Conservation (phyloP, 805 yeast genomes). For the Yarrowia yakushimensis region DNA sequence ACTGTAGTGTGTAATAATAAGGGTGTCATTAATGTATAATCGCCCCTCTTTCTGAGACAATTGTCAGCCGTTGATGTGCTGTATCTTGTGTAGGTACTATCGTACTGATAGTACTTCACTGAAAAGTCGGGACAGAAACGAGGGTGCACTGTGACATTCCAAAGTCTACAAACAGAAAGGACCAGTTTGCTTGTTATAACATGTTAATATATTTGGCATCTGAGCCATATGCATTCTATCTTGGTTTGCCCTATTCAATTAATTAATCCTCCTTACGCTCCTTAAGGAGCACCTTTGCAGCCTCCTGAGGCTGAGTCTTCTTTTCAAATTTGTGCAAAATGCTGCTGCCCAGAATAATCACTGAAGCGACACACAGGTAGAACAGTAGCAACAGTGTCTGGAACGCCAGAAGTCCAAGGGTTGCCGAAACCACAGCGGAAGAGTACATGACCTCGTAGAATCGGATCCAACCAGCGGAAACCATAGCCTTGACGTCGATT, state of each 20-base stretch:
- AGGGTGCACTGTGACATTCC: too few relatives aligned
- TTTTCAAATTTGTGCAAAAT: background rate
- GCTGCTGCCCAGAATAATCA: background rate
- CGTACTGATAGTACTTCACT: too few relatives aligned
- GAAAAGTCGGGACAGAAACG: too few relatives aligned
- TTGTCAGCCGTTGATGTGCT: too few relatives aligned
- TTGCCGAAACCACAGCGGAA: constrained; percentile 1
- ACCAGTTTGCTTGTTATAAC: background rate
- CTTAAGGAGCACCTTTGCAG: background rate
- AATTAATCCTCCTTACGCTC: constrained; percentile 1
- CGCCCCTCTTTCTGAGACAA: too few relatives aligned
- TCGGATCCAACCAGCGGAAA: constrained; percentile 7
- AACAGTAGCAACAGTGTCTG: constrained; percentile 2
- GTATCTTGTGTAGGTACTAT: too few relatives aligned
- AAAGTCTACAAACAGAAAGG: too few relatives aligned
- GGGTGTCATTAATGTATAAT: too few relatives aligned
- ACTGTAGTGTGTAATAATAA: too few relatives aligned
- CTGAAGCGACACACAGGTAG: background rate
- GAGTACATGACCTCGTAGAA: constrained; percentile 12
- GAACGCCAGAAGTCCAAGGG: background rate
- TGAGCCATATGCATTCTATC: constrained; percentile 6
- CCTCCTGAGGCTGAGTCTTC: background rate
- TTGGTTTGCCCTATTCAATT: background rate
- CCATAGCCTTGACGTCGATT: constrained; percentile 17
- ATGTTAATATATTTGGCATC: background rate